Base-by-base conservation (phyloP, 306 rosid species). In the Rosa rugosa region DNA sequence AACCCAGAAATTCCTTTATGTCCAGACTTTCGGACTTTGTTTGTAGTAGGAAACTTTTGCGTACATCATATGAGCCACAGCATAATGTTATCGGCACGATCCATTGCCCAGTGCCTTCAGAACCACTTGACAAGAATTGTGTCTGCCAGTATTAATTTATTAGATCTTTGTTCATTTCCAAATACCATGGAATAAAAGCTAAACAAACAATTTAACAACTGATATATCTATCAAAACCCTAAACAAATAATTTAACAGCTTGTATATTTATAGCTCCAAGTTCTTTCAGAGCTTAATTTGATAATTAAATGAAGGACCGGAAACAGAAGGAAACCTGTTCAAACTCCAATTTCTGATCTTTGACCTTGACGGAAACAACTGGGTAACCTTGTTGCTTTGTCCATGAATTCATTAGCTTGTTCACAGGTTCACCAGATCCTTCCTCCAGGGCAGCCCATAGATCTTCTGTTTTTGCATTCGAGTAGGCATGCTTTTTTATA, bases 381-480 rank as follows among this genome's bases (percentile, higher is more conserved):
- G 99, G 99, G 72, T 94, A 94, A 76, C 99, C 99, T 77, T 81
- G 84, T 85, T 94, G 97, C 86, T 92, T 90, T 56, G 99, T 92
- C 99, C 99, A 94, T 25, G 97, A 87, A 86, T 86, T 77, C 99
- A 94, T 92, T 78, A 94, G 85, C 73, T 85, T 88, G 86, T 89
- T 92, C 81, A 94, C 99, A 53, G 97, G 97, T 85, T 94, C 90
- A 76, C 97, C 93, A 60, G 99, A 94, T 71, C 89, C 99, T 80
- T 92, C 97, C 83, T 92, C 99, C 78, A 94, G 99, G 56, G 95
- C 92, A 69, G 92, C 95, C 99, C 99, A 94, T 23, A 94, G 88
- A 87, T 94, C 97, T 90, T 88, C 99, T 22, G 99, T 92, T 85
- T 87, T 92, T 14, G 97, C 92, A 87, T 92, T 94, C 66, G 97